Percentiles rank a stretch among this genome's conserved stretches.
These are phyloP conservation scores for Patellifolia procumbens DNA, from an alignment of 179 eudicot species.

Conservation along the genomic window DNA sequence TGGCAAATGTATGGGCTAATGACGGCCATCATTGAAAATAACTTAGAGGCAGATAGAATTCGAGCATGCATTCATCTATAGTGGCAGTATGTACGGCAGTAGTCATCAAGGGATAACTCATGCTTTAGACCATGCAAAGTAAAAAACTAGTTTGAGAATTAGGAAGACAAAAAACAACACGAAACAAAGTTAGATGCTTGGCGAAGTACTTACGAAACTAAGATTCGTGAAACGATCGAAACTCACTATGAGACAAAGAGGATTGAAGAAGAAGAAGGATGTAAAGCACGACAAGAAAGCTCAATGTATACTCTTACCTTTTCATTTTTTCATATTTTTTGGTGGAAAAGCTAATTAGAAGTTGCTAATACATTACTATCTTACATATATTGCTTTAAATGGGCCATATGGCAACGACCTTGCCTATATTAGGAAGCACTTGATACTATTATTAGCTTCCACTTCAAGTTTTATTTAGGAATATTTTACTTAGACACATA, in stretches of 20 bases:
- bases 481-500: too few species aligned
- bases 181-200: not conserved
- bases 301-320: not conserved
- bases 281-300: not conserved
- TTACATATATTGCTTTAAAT: not conserved
- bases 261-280: not conserved
- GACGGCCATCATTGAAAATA: too few species aligned
- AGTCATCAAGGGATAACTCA: not conserved
- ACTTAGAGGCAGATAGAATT: too few species aligned
- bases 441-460: too few species aligned
- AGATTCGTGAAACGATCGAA: not conserved
- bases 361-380: not conserved
- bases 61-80: not conserved
- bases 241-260: not conserved
- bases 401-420: not conserved
- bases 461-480: too few species aligned
- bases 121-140: not conserved
- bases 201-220: not conserved
- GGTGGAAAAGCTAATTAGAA: not conserved
- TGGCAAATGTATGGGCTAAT: too few species aligned
- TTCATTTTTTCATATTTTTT: not conserved
- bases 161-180: not conserved
- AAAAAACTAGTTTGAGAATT: too few species aligned
- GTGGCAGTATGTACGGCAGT: not conserved
- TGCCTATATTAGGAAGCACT: not conserved